Conservation (phyloP, 2,329 filamentous ascomycete species). For the Cytospora mali region DNA sequence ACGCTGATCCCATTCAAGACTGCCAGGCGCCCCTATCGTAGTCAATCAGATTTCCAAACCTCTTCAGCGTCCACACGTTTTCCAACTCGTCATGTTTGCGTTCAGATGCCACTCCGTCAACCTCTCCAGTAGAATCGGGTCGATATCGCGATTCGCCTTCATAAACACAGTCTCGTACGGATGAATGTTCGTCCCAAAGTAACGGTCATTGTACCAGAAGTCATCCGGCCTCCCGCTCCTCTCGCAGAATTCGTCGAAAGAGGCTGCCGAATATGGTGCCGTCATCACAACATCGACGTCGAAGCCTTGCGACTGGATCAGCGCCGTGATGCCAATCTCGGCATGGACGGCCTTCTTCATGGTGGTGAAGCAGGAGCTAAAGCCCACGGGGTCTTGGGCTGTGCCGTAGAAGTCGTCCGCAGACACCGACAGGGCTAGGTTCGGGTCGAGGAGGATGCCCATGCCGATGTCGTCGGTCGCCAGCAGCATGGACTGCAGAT, state of each 20-base stretch:
- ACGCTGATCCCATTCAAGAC: background rate
- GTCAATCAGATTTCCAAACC: background rate
- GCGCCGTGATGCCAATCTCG: conserved; percentile 35
- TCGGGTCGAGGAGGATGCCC: conserved; percentile 36
- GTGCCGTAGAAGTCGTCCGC: conserved; percentile 32
- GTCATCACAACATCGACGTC: conserved; percentile 37
- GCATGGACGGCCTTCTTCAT: conserved; percentile 33
- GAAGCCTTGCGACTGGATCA: conserved; percentile 36
- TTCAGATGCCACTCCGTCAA: conserved; percentile 39
- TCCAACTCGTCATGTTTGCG: conserved; percentile 34
- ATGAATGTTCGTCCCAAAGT: conserved; percentile 40
- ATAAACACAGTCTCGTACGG: conserved; percentile 44
- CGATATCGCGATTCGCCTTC: conserved; percentile 39
- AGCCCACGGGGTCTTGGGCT: conserved; percentile 31
- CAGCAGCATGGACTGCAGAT: conserved; percentile 40
- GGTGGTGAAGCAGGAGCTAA: conserved; percentile 34
- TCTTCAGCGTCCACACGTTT: conserved; percentile 28
- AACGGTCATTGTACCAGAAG: conserved; percentile 32
- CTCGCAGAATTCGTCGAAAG: conserved; percentile 25
- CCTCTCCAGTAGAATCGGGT: conserved; percentile 33
- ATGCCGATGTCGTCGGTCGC: conserved; percentile 40
- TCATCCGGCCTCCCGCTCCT: conserved; percentile 30
- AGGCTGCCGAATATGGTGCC: conserved; percentile 31
- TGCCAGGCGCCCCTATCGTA: too few species aligned
- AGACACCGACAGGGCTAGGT: conserved; percentile 26